Evolutionary conservation across 805 yeast species (phyloP), one percentile per base, ranked within the genome.

Genomic region (Wickerhamiella slavikovae): DNA sequence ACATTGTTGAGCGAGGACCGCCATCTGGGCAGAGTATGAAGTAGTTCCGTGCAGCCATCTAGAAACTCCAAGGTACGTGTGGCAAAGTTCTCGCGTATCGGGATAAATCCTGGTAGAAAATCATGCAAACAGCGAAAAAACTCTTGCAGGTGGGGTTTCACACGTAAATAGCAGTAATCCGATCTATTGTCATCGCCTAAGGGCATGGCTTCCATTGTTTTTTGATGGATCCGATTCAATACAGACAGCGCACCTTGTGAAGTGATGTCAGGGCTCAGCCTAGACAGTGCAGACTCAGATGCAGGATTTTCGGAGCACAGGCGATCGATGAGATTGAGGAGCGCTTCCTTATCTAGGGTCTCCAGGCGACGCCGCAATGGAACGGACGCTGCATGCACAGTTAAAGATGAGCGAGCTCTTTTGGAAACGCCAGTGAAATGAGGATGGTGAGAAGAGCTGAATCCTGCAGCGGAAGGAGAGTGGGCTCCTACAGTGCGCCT

Each of bases 101-200:
- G 82, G 35, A 79, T 54, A 40, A 71, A 73, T 40, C 65, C 67
- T 34, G 73, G 55, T 4, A 77, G 70, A 46, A 72, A 78, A 48
- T 79, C 93, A 12, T 76, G 66, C 31, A 80, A 54, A 15, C 78
- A 68, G 36, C 61, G 58, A 35, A 76, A 62, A 40, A 79, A 77
- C 39, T 75, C 89, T 34, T 65, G 64, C 36, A 77, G 62, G 34
- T 57, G 51, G 5, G 74, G 66, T 42, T 75, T 69, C 22, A 80
- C 76, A 33, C 93, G 59, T 33, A 75, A 51, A 47, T 68, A 79
- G 4, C 83, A 68, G 44, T 79, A 79, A 48, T 79, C 93, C 27
- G 75, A 66, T n/a, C n/a, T n/a, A 22, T 64, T 58, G 7, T 62
- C 58, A 40, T 76, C 82, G 37, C 78, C 79, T 48, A 75, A 78